phyloP scores from a whole-genome alignment of 116 monocot species.

The Dioscorea cayenensis region DNA sequence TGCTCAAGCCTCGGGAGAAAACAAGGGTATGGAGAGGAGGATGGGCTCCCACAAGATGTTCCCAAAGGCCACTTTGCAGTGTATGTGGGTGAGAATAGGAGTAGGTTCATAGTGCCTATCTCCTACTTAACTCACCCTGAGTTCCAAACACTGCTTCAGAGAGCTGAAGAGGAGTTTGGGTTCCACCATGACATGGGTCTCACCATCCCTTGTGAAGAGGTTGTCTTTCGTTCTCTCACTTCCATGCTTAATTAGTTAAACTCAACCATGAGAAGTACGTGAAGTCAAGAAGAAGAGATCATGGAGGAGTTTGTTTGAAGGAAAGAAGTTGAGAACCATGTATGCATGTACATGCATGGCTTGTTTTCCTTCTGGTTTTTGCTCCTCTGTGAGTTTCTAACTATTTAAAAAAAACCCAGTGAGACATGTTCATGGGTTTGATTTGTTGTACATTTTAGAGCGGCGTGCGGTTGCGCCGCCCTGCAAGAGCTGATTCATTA shows the following conservation, averaged over 20 bases:
- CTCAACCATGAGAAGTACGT: background rate
- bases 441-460: conserved; percentile 8
- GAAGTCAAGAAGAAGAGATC: background rate
- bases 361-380: background rate
- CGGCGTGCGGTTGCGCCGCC: conserved; percentile 17
- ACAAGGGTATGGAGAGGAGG: conserved; percentile 12
- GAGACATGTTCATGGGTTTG: background rate
- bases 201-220: conserved; percentile 59
- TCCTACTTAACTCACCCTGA: conserved; percentile 30
- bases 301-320: background rate
- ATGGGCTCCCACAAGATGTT: conserved; percentile 38
- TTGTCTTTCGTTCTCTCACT: conserved; percentile 39
- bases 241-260: conserved; percentile 21
- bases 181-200: conserved; percentile 39
- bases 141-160: conserved; percentile 38
- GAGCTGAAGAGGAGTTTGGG: conserved; percentile 63
- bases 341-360: background rate
- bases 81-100: conserved; percentile 43
- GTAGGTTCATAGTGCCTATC: conserved; percentile 47
- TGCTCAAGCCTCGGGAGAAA: conserved; percentile 69
- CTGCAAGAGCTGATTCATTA: conserved; percentile 15
- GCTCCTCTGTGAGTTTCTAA: background rate
- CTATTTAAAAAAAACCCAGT: too few species aligned
- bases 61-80: conserved; percentile 59
- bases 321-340: background rate